These are phyloP conservation scores for Poronia punctata DNA, from an alignment of 495 filamentous ascomycete species.

Conservation along the genomic window DNA sequence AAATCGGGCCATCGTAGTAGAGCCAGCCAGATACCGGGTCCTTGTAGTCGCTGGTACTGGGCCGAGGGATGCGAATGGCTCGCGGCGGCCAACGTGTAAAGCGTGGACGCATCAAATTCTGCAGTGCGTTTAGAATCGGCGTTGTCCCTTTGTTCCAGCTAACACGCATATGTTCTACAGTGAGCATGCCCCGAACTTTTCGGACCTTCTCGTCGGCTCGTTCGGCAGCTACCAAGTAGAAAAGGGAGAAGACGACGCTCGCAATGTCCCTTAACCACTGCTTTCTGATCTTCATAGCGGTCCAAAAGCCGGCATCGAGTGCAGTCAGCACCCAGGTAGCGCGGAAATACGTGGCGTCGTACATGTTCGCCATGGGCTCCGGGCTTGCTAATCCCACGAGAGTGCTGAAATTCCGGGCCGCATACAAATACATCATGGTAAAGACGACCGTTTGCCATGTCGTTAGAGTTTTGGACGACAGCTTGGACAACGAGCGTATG, in stretches of 20 bases:
- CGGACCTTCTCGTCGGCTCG: conserved; percentile 96
- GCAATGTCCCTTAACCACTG: conserved; percentile 79
- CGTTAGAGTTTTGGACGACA: conserved; percentile 59
- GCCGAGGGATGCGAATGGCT: conserved; percentile 75
- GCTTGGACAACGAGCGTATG: conserved; percentile 62
- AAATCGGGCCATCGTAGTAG: conserved; percentile 85
- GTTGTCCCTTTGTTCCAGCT: conserved; percentile 93
- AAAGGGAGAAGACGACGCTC: conserved; percentile 73
- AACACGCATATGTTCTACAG: conserved; percentile 83
- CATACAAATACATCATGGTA: conserved; percentile 86
- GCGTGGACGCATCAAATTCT: conserved; percentile 65
- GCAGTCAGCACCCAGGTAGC: conserved; percentile 97
- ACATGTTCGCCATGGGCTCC: conserved; percentile 90
- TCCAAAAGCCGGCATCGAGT: conserved; percentile 95
- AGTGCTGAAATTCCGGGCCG: conserved; percentile 86
- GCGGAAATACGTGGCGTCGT: conserved; percentile 89
- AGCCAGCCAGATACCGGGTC: conserved; percentile 83
- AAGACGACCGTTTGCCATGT: conserved; percentile 84
- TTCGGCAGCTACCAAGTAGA: conserved; percentile 90
- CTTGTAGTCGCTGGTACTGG: conserved; percentile 66
- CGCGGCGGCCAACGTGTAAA: conserved; percentile 73
- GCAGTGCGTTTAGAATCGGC: conserved; percentile 68
- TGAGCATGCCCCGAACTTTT: conserved; percentile 76
- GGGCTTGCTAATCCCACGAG: conserved; percentile 86
- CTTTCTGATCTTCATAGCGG: conserved; percentile 80